These are phyloP conservation scores for Xylaria sp. DNA, from an alignment of 2,329 filamentous ascomycete genomes.

Conservation along the genomic window DNA sequence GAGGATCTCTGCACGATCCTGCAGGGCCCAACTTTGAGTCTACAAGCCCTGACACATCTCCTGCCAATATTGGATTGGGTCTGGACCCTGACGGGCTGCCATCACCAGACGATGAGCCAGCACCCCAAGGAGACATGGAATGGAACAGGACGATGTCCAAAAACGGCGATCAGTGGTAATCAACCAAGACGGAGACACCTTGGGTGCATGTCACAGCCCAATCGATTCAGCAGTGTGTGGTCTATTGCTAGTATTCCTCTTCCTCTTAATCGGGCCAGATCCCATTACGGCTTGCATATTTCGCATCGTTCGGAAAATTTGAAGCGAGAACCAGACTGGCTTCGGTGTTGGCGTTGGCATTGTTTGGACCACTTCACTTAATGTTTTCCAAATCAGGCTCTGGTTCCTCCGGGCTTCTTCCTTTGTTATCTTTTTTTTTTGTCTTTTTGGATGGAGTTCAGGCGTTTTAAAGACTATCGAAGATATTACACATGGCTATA, in stretches of 20 bases:
- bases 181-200: background rate
- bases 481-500: background rate
- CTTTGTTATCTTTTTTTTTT: background rate
- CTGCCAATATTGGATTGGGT: background rate
- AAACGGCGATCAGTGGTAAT: background rate
- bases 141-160: background rate
- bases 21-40: slow-evolving; percentile 3
- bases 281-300: no score
- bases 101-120: no score
- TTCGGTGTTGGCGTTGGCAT: background rate
- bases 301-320: no score
- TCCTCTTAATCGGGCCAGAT: background rate
- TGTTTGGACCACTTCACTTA: background rate
- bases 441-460: slow-evolving; percentile 23
- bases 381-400: background rate
- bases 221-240: background rate
- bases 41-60: slow-evolving; percentile 7
- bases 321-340: background rate
- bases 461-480: background rate
- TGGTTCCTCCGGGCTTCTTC: background rate
- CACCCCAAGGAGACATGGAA: no score
- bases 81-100: background rate
- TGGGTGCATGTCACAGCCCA: background rate
- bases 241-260: background rate
- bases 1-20: slow-evolving; percentile 5